Evolutionary conservation across 768 basidiomycete genomes (phyloP).

Genomic region (Mycena chlorophos): DNA sequence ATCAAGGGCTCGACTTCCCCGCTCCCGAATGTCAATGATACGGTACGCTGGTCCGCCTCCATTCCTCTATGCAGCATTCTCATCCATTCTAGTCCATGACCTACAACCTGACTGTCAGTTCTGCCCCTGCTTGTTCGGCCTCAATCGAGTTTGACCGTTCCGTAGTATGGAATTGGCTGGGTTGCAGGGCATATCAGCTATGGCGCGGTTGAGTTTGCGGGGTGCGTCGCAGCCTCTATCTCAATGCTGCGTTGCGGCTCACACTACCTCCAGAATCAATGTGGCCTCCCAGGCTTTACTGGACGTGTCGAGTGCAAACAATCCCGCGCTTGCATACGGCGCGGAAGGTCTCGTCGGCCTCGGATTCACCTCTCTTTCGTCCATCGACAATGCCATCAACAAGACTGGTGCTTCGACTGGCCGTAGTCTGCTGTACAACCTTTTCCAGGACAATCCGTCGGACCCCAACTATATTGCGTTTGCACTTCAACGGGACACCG

Average conservation of each 20-base stretch:
- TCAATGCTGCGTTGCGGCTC: conserved; percentile 2
- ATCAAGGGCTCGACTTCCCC: conserved; percentile 49
- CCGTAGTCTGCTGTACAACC: conserved; percentile 71
- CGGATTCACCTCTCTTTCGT: conserved; percentile 77
- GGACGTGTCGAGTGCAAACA: conserved; percentile 60
- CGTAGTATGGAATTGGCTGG: conserved; percentile 81
- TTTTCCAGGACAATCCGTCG: conserved; percentile 65
- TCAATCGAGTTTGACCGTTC: neutral
- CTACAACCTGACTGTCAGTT: conserved; percentile 64
- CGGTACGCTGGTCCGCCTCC: conserved; percentile 36
- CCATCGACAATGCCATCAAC: conserved; percentile 63
- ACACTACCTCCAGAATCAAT: conserved; percentile 48
- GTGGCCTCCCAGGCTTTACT: conserved; percentile 72
- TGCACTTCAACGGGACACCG: conserved; percentile 61
- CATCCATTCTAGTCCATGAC: conserved; percentile 37
- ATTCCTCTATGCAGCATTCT: conserved; percentile 7
- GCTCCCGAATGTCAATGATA: conserved; percentile 48
- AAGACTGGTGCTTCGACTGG: conserved; percentile 58
- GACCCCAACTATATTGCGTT: conserved; percentile 84
- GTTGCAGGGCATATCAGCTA: conserved; percentile 65
- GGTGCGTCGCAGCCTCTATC: conserved; percentile 47
- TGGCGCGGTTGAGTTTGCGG: conserved; percentile 66
- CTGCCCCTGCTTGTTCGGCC: conserved; percentile 4
- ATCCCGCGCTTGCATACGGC: conserved; percentile 73
- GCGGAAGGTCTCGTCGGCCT: conserved; percentile 73